Percentiles rank a stretch among this genome's conserved stretches.
Evolutionary conservation across 371 early-diverging fungal species (phyloP).

Genomic region (Parasitella parasitica): DNA sequence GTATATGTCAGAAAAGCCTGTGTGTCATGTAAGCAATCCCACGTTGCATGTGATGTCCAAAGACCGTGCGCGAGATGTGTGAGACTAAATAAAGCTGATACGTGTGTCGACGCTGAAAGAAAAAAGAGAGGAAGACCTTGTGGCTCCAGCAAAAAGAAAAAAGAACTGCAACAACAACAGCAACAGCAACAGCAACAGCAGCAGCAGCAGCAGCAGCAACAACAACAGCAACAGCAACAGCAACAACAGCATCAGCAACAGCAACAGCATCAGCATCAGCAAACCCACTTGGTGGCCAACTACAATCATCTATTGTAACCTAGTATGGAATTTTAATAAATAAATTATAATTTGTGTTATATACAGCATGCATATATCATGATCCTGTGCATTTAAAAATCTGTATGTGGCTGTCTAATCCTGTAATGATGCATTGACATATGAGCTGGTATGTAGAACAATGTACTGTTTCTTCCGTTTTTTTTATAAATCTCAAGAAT

Average conservation of each 20-base stretch:
- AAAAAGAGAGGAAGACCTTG: conserved; percentile 60
- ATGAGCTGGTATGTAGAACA: no score
- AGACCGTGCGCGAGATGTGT: conserved; percentile 60
- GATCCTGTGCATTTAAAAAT: not conserved
- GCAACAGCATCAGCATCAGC: not conserved
- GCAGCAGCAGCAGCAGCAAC: not conserved
- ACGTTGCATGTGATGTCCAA: conserved; percentile 57
- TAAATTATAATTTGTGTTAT: not conserved
- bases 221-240: not conserved
- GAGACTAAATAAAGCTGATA: conserved; percentile 48
- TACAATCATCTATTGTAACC: not conserved
- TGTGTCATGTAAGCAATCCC: conserved; percentile 52
- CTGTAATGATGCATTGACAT: no score
- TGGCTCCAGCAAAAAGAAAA: conserved; percentile 38
- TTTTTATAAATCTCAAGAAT: no score
- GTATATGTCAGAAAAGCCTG: conserved; percentile 58
- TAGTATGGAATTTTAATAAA: not conserved
- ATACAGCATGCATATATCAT: not conserved
- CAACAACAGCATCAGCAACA: conserved; percentile 6
- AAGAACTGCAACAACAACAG: conserved; percentile 1
- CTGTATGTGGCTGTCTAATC: no score
- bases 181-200: conserved; percentile 6
- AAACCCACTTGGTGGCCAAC: not conserved
- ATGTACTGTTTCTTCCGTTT: no score
- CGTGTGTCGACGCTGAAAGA: conserved; percentile 56